Evolutionary conservation across 2,329 filamentous ascomycete genomes (phyloP).

Genomic region (Teratosphaeriaceae sp.): DNA sequence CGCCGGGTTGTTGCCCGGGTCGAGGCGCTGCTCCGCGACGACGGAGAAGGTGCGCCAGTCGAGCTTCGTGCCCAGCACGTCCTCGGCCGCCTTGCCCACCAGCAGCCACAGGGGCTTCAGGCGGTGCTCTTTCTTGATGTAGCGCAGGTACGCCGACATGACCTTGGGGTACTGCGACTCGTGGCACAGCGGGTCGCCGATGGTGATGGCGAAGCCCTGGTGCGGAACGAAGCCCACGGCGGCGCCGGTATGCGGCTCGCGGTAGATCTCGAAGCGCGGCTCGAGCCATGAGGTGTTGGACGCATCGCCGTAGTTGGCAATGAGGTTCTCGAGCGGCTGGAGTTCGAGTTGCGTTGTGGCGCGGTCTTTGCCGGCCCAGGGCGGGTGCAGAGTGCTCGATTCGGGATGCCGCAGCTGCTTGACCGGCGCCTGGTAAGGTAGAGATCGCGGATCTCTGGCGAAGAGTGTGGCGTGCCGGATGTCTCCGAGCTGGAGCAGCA

Average conservation of each 20-base stretch:
- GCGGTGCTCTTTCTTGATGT: constrained; percentile 61
- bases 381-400: constrained; percentile 69
- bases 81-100: constrained; percentile 70
- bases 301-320: constrained; percentile 92
- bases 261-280: constrained; percentile 81
- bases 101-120: constrained; percentile 86
- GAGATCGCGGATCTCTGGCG: constrained; percentile 79
- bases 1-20: constrained; percentile 61
- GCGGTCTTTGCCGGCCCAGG: constrained; percentile 52
- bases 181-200: constrained; percentile 84
- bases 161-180: constrained; percentile 66
- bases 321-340: constrained; percentile 75
- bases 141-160: constrained; percentile 67
- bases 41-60: constrained; percentile 87
- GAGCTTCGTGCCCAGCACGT: constrained; percentile 70
- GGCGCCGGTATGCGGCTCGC: constrained; percentile 70
- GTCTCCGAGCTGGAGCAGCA: constrained; percentile 79
- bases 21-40: constrained; percentile 80
- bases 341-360: constrained; percentile 46
- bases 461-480: constrained; percentile 84
- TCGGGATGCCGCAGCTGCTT: constrained; percentile 75
- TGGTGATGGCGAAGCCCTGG: constrained; percentile 72
- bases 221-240: constrained; percentile 77
- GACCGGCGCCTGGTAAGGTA: constrained; percentile 60
- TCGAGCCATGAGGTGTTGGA: constrained; percentile 93